Evolutionary conservation across 2,329 filamentous ascomycete genomes (phyloP).

Genomic region (Thelonectria rubi): DNA sequence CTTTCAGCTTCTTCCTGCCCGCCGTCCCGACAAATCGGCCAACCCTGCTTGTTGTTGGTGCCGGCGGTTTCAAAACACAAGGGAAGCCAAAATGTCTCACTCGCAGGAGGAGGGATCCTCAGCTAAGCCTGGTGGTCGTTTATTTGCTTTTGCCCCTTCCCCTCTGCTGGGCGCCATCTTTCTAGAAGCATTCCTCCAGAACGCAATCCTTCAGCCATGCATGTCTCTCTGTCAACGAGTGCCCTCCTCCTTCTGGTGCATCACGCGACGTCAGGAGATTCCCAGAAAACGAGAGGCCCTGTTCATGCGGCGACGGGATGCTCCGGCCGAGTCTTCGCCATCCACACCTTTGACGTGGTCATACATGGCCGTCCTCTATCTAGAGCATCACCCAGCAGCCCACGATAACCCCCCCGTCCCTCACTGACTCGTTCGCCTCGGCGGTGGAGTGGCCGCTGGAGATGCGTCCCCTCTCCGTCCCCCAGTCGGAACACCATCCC

Average conservation of each 20-base stretch:
- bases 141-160: background rate
- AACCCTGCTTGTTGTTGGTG: constrained; percentile 10
- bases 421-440: no score
- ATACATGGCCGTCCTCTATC: no score
- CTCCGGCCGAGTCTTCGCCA: background rate
- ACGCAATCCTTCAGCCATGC: no score
- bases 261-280: constrained; percentile 22
- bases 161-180: background rate
- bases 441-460: no score
- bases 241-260: background rate
- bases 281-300: background rate
- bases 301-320: background rate
- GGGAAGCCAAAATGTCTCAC: background rate
- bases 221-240: no score
- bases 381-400: no score
- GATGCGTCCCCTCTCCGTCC: no score
- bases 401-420: no score
- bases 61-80: constrained; percentile 19
- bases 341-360: background rate
- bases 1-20: no score
- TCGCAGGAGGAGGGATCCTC: background rate
- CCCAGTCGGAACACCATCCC: background rate
- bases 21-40: constrained; percentile 21
- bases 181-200: constrained; percentile 3
- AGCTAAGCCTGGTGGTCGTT: background rate